Conservation (phyloP, 2,329 filamentous ascomycete species). For the Exophiala calicioides region DNA sequence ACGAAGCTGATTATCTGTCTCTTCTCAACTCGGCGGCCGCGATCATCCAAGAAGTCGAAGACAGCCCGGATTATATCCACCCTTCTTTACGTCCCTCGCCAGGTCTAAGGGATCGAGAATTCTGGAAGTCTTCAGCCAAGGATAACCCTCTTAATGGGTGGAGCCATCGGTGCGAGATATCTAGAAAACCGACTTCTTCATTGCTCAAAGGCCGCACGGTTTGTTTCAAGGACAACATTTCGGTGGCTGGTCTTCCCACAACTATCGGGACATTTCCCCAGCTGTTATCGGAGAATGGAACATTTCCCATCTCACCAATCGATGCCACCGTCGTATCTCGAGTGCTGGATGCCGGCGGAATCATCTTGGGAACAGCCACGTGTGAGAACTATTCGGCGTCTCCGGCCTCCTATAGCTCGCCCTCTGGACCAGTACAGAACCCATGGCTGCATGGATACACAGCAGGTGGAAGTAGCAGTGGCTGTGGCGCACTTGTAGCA, state of each 20-base stretch:
- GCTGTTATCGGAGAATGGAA: slow-evolving; percentile 41
- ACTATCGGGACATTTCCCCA: slow-evolving; percentile 48
- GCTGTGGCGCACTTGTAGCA: slow-evolving; percentile 50
- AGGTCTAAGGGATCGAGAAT: slow-evolving; percentile 15
- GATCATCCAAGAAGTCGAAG: slow-evolving; percentile 31
- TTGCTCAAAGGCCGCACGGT: slow-evolving; percentile 48
- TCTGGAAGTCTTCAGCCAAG: slow-evolving; percentile 21
- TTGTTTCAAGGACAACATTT: slow-evolving; percentile 58
- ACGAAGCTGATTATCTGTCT: slow-evolving; percentile 27
- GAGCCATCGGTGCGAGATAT: slow-evolving; percentile 38
- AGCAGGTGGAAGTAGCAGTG: slow-evolving; percentile 53
- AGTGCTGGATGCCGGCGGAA: slow-evolving; percentile 52
- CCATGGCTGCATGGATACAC: slow-evolving; percentile 49
- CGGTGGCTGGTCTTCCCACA: slow-evolving; percentile 56
- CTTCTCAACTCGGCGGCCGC: slow-evolving; percentile 30
- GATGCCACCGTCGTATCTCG: slow-evolving; percentile 58
- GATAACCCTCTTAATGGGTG: slow-evolving; percentile 46
- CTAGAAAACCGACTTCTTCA: slow-evolving; percentile 21
- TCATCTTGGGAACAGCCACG: slow-evolving; percentile 53
- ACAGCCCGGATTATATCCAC: slow-evolving; percentile 39
- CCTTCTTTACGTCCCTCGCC: slow-evolving; percentile 33
- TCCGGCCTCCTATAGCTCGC: slow-evolving; percentile 50
- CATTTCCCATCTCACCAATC: slow-evolving; percentile 53
- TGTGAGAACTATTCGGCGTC: slow-evolving; percentile 59
- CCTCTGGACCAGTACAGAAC: slow-evolving; percentile 51